These are phyloP conservation scores for Penicillium sp. DNA, from an alignment of 2,329 filamentous ascomycete genomes.

Conservation along the genomic window DNA sequence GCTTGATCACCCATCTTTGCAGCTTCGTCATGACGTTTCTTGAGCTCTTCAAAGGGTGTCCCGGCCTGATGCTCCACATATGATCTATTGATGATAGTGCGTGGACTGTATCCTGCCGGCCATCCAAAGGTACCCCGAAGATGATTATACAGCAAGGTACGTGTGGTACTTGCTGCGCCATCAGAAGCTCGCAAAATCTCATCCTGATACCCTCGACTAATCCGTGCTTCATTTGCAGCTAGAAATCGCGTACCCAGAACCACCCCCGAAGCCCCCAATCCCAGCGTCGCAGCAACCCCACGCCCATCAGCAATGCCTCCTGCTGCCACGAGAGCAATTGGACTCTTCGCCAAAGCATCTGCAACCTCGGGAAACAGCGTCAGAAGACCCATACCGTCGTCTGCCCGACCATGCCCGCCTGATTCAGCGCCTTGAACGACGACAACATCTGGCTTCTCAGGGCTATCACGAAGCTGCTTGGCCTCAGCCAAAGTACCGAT, in stretches of 20 bases:
- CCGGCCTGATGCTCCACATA: conserved; percentile 43
- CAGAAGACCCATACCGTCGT: conserved; percentile 46
- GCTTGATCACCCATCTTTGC: conserved; percentile 39
- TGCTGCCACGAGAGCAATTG: conserved; percentile 47
- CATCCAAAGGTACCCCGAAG: conserved; percentile 55
- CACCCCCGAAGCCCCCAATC: conserved; percentile 50
- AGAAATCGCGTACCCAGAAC: conserved; percentile 62
- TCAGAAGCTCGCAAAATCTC: conserved; percentile 49
- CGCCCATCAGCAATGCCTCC: conserved; percentile 52
- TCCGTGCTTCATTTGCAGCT: conserved; percentile 47
- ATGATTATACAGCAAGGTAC: conserved; percentile 51
- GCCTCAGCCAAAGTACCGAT: conserved; percentile 50
- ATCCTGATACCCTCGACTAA: conserved; percentile 48
- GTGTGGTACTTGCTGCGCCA: conserved; percentile 48
- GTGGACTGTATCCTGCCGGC: conserved; percentile 54
- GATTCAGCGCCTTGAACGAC: conserved; percentile 53
- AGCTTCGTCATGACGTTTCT: conserved; percentile 41
- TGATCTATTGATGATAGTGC: conserved; percentile 54
- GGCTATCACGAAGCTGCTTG: conserved; percentile 33
- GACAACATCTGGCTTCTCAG: conserved; percentile 46
- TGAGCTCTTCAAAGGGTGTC: conserved; percentile 43
- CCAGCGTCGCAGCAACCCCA: conserved; percentile 47
- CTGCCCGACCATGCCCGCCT: conserved; percentile 49
- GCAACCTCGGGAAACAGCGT: conserved; percentile 49
- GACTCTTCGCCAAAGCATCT: conserved; percentile 36